Percentiles rank a stretch among this genome's conserved stretches.
phyloP scores from a whole-genome alignment of 306 rosid genomes.

The Pyrus bretschneideri region DNA sequence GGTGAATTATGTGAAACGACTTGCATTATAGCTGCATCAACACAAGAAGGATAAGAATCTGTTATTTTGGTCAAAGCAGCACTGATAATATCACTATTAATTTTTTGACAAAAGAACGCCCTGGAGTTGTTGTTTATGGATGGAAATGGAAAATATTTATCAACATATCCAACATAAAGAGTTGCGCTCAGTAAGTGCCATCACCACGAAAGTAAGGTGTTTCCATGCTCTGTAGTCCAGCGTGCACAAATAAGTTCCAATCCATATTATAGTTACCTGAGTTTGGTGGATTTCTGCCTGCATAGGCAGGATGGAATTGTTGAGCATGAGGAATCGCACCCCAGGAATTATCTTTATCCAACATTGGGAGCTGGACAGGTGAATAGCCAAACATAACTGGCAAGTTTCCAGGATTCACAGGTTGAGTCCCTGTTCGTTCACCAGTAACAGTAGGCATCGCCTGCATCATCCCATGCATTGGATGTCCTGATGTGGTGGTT shows the following conservation, averaged over 20 bases:
- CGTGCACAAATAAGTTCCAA: not conserved
- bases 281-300: slow-evolving; percentile 54
- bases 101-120: not conserved
- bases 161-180: not conserved
- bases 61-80: not conserved
- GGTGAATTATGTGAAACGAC: slow-evolving; percentile 41
- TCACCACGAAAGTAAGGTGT: not conserved
- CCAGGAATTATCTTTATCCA: slow-evolving; percentile 79
- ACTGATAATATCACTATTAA: not conserved
- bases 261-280: slow-evolving; percentile 49
- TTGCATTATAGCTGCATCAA: slow-evolving; percentile 45
- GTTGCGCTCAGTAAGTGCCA: not conserved
- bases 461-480: slow-evolving; percentile 64
- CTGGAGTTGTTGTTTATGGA: not conserved
- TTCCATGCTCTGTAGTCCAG: not conserved
- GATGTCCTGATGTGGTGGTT: slow-evolving; percentile 34
- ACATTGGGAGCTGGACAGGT: slow-evolving; percentile 67
- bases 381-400: slow-evolving; percentile 73
- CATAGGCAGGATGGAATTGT: slow-evolving; percentile 56
- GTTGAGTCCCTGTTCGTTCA: slow-evolving; percentile 52
- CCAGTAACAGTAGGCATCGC: slow-evolving; percentile 43
- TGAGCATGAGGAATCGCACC: slow-evolving; percentile 70
- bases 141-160: not conserved
- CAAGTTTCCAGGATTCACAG: slow-evolving; percentile 52
- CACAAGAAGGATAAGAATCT: slow-evolving; percentile 14